Evolutionary conservation across 2,329 filamentous ascomycete genomes (phyloP).

Genomic region (Phoma sp.): DNA sequence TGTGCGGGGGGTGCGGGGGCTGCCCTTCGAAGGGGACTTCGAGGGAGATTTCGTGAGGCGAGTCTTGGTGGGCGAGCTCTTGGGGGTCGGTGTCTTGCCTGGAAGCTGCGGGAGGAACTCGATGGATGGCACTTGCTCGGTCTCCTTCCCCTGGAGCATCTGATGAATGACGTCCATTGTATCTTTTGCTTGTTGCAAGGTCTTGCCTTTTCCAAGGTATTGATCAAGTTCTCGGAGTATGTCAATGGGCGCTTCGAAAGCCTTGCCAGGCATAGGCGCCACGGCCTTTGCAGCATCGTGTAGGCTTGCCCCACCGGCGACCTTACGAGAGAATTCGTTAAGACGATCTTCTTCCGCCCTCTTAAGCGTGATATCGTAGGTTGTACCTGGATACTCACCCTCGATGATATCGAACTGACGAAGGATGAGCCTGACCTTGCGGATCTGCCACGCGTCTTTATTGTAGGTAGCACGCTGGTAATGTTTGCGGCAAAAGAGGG

Average conservation of each 20-base stretch:
- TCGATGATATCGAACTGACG: conserved; percentile 44
- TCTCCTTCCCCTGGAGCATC: conserved; percentile 36
- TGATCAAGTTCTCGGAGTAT: conserved; percentile 40
- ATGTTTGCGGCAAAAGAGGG: conserved; percentile 48
- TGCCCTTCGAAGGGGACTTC: conserved; percentile 21
- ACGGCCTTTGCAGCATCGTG: conserved; percentile 21
- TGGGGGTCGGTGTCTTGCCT: conserved; percentile 19
- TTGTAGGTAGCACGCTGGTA: conserved; percentile 50
- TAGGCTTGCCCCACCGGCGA: conserved; percentile 21
- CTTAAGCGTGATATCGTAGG: conserved; percentile 43
- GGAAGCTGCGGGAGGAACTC: conserved; percentile 41
- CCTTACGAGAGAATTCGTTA: conserved; percentile 34
- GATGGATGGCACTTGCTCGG: conserved; percentile 36
- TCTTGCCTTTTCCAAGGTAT: conserved; percentile 31
- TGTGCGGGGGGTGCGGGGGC: conserved; percentile 11
- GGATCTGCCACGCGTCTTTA: conserved; percentile 41
- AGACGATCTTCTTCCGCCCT: conserved; percentile 45
- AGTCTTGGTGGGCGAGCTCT: conserved; percentile 20
- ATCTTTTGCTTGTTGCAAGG: conserved; percentile 24
- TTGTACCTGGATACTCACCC: conserved; percentile 35
- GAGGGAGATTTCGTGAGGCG: conserved; percentile 16
- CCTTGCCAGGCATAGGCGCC: conserved; percentile 23
- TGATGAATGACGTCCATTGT: conserved; percentile 34
- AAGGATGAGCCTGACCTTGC: conserved; percentile 42
- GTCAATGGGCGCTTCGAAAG: conserved; percentile 42